Conservation (phyloP, 176 grass and related monocot genomes). For the Melocanna baccifera region DNA sequence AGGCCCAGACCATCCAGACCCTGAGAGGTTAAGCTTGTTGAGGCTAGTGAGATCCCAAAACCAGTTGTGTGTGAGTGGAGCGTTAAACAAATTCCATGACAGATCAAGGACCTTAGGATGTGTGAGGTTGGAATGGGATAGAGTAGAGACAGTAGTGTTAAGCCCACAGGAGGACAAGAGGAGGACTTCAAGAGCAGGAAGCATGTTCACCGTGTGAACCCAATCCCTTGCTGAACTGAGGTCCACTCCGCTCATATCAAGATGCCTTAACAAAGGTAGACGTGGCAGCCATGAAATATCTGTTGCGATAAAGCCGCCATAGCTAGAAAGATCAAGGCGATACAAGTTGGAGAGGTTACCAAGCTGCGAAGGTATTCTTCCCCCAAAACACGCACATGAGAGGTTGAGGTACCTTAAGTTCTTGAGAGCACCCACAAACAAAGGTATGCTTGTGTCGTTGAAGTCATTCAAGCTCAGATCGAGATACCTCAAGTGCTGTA, state of each 20-base stretch:
- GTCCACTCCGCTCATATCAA: not conserved
- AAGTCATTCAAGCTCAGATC: too few species aligned
- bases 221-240: not conserved
- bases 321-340: too few species aligned
- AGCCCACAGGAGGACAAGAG: accelerated
- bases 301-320: too few species aligned
- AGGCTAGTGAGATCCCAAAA: slow-evolving; percentile 1
- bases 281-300: slow-evolving; percentile 26
- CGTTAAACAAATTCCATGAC: not conserved
- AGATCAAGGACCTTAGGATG: slow-evolving; percentile 28
- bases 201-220: not conserved
- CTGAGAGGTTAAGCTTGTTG: not conserved
- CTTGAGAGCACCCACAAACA: too few species aligned
- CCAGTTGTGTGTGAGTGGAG: not conserved
- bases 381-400: too few species aligned
- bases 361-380: too few species aligned
- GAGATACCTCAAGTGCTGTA: too few species aligned
- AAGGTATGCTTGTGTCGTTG: too few species aligned
- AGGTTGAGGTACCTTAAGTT: too few species aligned
- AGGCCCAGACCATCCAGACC: not conserved
- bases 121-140: slow-evolving; percentile 22
- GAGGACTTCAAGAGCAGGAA: slow-evolving; percentile 8
- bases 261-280: slow-evolving; percentile 21
- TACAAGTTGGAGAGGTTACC: too few species aligned
- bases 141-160: not conserved